Evolutionary conservation across 1,284 basidiomycete genomes (phyloP).

Genomic region (Ustilago lituana): DNA sequence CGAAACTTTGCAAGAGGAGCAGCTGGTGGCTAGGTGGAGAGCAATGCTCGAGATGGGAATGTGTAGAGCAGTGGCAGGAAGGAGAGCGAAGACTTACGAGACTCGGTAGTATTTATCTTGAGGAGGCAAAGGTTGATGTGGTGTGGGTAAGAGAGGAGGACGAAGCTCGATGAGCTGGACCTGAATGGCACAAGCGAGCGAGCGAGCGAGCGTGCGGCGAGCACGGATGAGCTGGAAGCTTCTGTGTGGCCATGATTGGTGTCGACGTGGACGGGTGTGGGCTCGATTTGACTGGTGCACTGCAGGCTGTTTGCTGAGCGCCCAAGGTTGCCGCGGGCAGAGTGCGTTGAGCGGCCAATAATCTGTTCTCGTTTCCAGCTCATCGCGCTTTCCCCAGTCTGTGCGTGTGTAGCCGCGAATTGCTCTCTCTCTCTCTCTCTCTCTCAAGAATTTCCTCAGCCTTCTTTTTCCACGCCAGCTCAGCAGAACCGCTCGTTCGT

Average conservation of each 20-base stretch:
- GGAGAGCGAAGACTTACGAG: slow-evolving; percentile 19
- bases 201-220: too few species aligned
- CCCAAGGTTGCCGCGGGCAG: too few species aligned
- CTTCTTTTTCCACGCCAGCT: slow-evolving; percentile 26
- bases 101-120: slow-evolving; percentile 42
- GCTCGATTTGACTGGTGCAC: background rate
- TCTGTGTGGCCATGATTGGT: slow-evolving; percentile 13
- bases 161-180: background rate
- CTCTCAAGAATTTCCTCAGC: slow-evolving; percentile 17
- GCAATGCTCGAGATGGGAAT: background rate
- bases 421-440: background rate
- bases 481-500: too few species aligned
- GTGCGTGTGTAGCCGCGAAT: too few species aligned
- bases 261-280: slow-evolving; percentile 40
- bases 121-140: slow-evolving; percentile 31
- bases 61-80: background rate
- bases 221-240: slow-evolving; percentile 42
- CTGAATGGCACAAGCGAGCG: slow-evolving; percentile 3
- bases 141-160: slow-evolving; percentile 4
- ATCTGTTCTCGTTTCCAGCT: slow-evolving; percentile 17
- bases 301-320: background rate
- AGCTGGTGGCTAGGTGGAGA: background rate
- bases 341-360: slow-evolving; percentile 21
- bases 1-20: too few species aligned
- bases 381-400: slow-evolving; percentile 26